phyloP scores from a whole-genome alignment of 768 basidiomycete genomes.

The Paxillus ammoniavirescens region DNA sequence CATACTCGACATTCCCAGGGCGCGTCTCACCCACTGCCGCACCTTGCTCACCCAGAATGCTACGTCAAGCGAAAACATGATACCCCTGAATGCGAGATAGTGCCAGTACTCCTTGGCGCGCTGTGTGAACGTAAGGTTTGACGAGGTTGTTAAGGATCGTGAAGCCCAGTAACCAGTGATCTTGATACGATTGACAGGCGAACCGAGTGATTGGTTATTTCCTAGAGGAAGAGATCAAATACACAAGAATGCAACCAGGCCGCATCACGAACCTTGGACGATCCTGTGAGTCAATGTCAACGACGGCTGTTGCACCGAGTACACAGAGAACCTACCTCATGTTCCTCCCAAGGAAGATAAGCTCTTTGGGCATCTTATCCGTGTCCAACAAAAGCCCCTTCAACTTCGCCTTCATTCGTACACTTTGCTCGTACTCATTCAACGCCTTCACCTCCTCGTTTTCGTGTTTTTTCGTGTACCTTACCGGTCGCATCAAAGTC shows the following conservation, averaged over 20 bases:
- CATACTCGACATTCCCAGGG: slow-evolving; percentile 38
- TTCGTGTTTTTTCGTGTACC: slow-evolving; percentile 27
- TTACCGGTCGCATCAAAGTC: slow-evolving; percentile 63
- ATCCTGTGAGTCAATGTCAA: slow-evolving; percentile 21
- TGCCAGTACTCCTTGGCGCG: slow-evolving; percentile 54
- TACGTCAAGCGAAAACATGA: slow-evolving; percentile 69
- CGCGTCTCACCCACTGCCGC: slow-evolving; percentile 45
- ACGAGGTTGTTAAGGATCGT: slow-evolving; percentile 51
- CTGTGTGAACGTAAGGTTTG: slow-evolving; percentile 39
- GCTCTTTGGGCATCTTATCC: slow-evolving; percentile 73
- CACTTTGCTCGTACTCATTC: slow-evolving; percentile 67
- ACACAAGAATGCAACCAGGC: background rate
- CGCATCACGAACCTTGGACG: slow-evolving; percentile 32
- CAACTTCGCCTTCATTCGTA: slow-evolving; percentile 64
- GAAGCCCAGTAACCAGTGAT: slow-evolving; percentile 86
- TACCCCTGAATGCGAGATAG: slow-evolving; percentile 58
- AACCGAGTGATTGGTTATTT: slow-evolving; percentile 81
- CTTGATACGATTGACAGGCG: slow-evolving; percentile 88
- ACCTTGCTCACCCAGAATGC: slow-evolving; percentile 65
- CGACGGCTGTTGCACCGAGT: background rate
- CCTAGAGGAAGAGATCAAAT: slow-evolving; percentile 32
- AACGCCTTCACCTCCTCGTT: slow-evolving; percentile 26
- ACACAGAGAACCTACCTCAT: slow-evolving; percentile 50
- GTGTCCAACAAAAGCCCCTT: slow-evolving; percentile 70
- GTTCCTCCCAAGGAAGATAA: slow-evolving; percentile 74